These are phyloP conservation scores for Aphanomyces euteiches DNA, from an alignment of 352 stramenopile genomes.

Conservation along the genomic window DNA sequence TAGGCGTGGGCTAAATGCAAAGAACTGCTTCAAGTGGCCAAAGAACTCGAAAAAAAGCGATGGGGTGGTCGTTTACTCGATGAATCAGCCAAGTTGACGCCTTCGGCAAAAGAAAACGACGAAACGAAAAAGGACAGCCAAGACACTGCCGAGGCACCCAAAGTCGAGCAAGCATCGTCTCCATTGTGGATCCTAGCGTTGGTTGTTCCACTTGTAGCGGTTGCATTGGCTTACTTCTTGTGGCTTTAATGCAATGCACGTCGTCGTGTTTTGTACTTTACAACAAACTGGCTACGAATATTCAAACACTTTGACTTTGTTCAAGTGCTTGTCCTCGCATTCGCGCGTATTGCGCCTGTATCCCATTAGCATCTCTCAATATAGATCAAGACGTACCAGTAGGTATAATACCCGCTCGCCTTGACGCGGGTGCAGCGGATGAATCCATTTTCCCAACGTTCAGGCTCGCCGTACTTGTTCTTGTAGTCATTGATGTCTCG, in stretches of 20 bases:
- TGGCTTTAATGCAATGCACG: background rate
- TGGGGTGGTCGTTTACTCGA: slow-evolving; percentile 60
- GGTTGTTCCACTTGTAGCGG: slow-evolving; percentile 37
- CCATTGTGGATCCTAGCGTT: slow-evolving; percentile 42
- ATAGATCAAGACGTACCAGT: slow-evolving; percentile 44
- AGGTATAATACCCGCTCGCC: slow-evolving; percentile 79
- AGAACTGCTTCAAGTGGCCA: slow-evolving; percentile 48
- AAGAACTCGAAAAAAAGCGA: slow-evolving; percentile 61
- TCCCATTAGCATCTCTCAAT: no score
- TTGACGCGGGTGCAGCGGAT: slow-evolving; percentile 78
- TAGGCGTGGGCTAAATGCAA: slow-evolving; percentile 46
- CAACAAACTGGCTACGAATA: slow-evolving; percentile 37
- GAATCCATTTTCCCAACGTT: slow-evolving; percentile 70
- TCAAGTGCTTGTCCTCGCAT: slow-evolving; percentile 79
- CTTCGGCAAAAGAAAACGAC: no score
- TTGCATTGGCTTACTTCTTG: background rate
- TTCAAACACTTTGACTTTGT: slow-evolving; percentile 75
- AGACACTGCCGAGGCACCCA: slow-evolving; percentile 11
- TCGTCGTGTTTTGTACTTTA: slow-evolving; percentile 24
- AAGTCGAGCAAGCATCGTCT: slow-evolving; percentile 32
- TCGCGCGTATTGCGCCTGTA: slow-evolving; percentile 55
- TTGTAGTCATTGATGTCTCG: slow-evolving; percentile 78
- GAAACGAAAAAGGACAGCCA: no score
- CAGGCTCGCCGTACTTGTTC: slow-evolving; percentile 64
- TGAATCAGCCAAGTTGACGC: slow-evolving; percentile 17